Conservation (phyloP, 108 stramenopile genomes). For the Fistulifera solaris region DNA sequence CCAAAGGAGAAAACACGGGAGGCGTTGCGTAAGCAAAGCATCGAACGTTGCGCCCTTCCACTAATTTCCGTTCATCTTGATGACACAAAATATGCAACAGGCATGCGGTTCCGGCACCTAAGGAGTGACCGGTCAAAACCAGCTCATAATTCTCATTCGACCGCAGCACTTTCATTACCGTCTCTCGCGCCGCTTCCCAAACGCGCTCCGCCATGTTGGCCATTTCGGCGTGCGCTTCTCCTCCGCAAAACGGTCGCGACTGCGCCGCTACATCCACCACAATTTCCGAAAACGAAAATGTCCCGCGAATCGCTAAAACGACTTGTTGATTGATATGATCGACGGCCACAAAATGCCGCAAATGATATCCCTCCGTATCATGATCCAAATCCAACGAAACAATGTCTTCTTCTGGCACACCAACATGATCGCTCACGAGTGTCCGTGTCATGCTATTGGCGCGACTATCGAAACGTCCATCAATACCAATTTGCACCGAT, state of each 20-base stretch:
- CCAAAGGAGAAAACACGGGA: constrained; percentile 22
- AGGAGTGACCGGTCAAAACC: constrained; percentile 39
- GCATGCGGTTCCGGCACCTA: constrained; percentile 35
- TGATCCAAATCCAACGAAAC: constrained; percentile 23
- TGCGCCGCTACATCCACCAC: constrained; percentile 28
- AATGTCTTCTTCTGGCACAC: constrained; percentile 28
- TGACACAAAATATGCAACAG: constrained; percentile 18
- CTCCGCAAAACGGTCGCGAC: constrained; percentile 29
- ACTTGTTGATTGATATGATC: constrained; percentile 23
- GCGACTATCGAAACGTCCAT: neutral
- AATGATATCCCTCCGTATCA: constrained; percentile 3
- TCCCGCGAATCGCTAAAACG: constrained; percentile 43
- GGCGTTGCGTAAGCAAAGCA: constrained; percentile 22
- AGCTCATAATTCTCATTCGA: constrained; percentile 20
- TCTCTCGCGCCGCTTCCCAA: constrained; percentile 17
- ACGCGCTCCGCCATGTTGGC: constrained; percentile 28
- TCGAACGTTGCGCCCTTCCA: neutral
- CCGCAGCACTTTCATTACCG: constrained; percentile 8
- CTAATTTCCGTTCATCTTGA: neutral
- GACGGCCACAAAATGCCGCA: constrained; percentile 33
- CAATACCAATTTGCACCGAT: constrained; percentile 29
- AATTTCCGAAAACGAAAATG: constrained; percentile 27
- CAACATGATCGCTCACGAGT: constrained; percentile 19
- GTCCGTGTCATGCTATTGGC: neutral
- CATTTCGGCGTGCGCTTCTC: constrained; percentile 38